Evolutionary conservation across 371 early-diverging fungal genomes (phyloP).

Genomic region (Mucor lusitanicus): DNA sequence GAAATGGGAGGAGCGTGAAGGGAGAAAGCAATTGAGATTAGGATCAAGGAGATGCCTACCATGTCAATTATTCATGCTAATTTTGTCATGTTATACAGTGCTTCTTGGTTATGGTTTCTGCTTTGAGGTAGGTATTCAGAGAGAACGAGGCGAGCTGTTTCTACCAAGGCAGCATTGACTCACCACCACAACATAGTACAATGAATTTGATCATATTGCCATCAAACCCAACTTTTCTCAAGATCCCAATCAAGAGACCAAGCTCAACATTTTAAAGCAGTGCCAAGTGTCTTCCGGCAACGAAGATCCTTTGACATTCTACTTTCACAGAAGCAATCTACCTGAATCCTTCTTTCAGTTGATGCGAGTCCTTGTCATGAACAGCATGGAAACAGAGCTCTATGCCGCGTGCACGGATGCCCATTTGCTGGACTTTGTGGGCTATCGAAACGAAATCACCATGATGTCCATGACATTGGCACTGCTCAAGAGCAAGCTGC

Average conservation of each 20-base stretch:
- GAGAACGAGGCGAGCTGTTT: too few species aligned
- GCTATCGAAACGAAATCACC: slow-evolving; percentile 56
- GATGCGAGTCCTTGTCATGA: slow-evolving; percentile 70
- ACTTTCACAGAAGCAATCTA: slow-evolving; percentile 44
- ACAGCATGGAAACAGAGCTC: slow-evolving; percentile 37
- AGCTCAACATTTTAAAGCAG: slow-evolving; percentile 43
- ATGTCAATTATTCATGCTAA: neutral
- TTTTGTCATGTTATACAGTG: slow-evolving; percentile 20
- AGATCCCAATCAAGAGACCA: slow-evolving; percentile 54
- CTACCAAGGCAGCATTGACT: neutral
- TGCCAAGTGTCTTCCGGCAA: slow-evolving; percentile 38
- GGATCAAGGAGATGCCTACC: neutral
- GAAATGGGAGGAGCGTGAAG: neutral
- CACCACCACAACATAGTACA: slow-evolving; percentile 27
- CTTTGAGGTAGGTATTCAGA: slow-evolving; percentile 33
- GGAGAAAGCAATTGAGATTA: neutral
- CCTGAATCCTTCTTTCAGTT: slow-evolving; percentile 48
- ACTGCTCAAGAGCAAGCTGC: slow-evolving; percentile 35
- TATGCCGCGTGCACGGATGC: slow-evolving; percentile 24
- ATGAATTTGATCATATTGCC: slow-evolving; percentile 51
- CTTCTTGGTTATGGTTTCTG: slow-evolving; percentile 69
- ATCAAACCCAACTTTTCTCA: slow-evolving; percentile 60
- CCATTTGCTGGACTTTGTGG: slow-evolving; percentile 39
- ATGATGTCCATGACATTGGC: slow-evolving; percentile 41
- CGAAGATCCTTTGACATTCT: slow-evolving; percentile 39